Conservation (phyloP, 2,329 filamentous ascomycete genomes). For the Arthroderma uncinatum region DNA sequence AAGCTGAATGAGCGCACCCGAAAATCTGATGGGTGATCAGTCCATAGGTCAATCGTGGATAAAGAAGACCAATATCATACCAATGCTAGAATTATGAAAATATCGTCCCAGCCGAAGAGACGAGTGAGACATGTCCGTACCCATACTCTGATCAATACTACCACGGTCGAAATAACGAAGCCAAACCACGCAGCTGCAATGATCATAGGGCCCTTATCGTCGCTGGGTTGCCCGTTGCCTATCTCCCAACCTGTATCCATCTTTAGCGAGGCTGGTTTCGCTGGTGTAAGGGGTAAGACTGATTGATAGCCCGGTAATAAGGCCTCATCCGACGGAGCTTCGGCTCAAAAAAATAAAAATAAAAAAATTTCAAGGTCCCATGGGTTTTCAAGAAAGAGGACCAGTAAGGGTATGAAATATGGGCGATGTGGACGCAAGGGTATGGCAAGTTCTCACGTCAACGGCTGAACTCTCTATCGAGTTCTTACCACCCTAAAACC, state of each 20-base stretch:
- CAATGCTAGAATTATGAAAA: constrained; percentile 10
- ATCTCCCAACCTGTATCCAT: neutral
- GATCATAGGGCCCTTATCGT: constrained; percentile 9
- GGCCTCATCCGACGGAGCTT: neutral
- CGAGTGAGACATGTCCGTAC: constrained; percentile 2
- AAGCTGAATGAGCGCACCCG: constrained; percentile 4
- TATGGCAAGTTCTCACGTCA: too few relatives aligned
- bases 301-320: neutral
- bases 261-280: neutral
- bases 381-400: too few relatives aligned
- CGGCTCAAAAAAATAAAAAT: too few relatives aligned
- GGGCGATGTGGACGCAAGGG: too few relatives aligned
- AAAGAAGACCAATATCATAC: constrained; percentile 3
- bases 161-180: constrained; percentile 5
- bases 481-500: neutral
- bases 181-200: constrained; percentile 4
- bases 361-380: too few relatives aligned
- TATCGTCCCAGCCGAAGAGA: constrained; percentile 10
- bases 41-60: neutral
- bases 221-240: neutral
- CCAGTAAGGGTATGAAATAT: too few relatives aligned
- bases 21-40: neutral
- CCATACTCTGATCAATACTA: constrained; percentile 7
- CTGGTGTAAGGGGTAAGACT: neutral
- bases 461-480: neutral